Base-by-base conservation (phyloP, 768 basidiomycete species). In the Pisolithus marmoratus region DNA sequence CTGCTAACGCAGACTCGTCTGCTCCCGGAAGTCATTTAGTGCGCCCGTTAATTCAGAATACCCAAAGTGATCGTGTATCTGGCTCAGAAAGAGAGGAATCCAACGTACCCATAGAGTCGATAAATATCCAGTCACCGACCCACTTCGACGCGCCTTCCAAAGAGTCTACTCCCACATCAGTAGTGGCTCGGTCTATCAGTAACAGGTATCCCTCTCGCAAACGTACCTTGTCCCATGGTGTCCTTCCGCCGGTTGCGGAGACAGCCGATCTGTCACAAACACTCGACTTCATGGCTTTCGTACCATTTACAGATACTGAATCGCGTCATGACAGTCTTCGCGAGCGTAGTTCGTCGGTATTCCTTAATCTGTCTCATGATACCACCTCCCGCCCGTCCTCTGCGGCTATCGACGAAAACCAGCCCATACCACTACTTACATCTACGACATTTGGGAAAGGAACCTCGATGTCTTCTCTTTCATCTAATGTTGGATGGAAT, bases 401-500 rank as follows among this genome's bases (percentile, higher is more conserved):
- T 7, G 34, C 43, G 49, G 55, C 31, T 1, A n/a, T 53, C 2
- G 55, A 52, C n/a, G 46, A 42, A 19, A 8, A 46, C 6, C 36
- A 24, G 1, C 8, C 53, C 0, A 46, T 67, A 0, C 63, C 63
- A 2, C 42, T 67, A 8, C 65, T 67, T n/a, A 53, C 63, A 4
- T 67, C 67, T 5, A 46, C 29, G 49, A 47, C 57, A 38, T 67
- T 67, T 52, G 67, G 65, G n/a, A 67, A 59, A 34, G 40, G 31
- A 0, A n/a, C 52, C 34, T 53, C 62, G 40, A 8, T 48, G 11
- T 50, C 53, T 8, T 68, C 64, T 9, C 26, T 53, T 2, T 57
- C 50, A 31, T 62, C 66, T 37, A 49, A 36, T 7, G 20, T 29
- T 15, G 57, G 51, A 9, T 53, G 38, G 50, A 55, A 51, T 9